Evolutionary conservation across 768 basidiomycete species (phyloP).

Genomic region (Lactarius sp.): DNA sequence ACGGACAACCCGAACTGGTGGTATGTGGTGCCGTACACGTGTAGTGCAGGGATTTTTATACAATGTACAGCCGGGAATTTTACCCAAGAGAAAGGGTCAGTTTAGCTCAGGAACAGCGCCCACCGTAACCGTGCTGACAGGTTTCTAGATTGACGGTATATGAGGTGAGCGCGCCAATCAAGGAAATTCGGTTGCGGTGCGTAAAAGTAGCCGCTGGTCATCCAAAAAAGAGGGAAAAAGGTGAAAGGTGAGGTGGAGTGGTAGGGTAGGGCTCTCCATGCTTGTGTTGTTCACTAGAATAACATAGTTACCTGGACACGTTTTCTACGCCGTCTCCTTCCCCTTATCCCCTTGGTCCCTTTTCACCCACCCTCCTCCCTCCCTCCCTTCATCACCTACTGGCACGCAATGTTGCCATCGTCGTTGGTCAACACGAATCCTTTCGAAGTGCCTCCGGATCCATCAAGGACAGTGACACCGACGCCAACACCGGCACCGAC

Average conservation of each 20-base stretch:
- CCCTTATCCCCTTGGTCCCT: not conserved
- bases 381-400: not conserved
- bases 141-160: not conserved
- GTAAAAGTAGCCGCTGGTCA: not conserved
- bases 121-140: not conserved
- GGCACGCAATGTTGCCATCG: constrained; percentile 14
- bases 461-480: constrained; percentile 14
- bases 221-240: not conserved
- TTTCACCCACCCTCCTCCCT: not conserved
- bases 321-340: not conserved
- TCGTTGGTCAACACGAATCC: constrained; percentile 12
- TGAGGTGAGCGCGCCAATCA: not conserved
- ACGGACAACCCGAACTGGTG: too few species aligned
- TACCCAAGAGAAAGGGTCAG: not conserved
- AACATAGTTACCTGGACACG: not conserved
- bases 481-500: constrained; percentile 13
- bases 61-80: not conserved
- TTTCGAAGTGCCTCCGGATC: constrained; percentile 16
- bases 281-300: not conserved
- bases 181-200: not conserved
- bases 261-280: not conserved
- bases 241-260: not conserved
- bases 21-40: not conserved
- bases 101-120: not conserved
- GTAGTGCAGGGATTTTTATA: not conserved